Percentiles rank a stretch among this genome's conserved stretches.
Evolutionary conservation across 805 yeast genomes (phyloP).

Genomic region (Isabelozyma pseudorhagii): DNA sequence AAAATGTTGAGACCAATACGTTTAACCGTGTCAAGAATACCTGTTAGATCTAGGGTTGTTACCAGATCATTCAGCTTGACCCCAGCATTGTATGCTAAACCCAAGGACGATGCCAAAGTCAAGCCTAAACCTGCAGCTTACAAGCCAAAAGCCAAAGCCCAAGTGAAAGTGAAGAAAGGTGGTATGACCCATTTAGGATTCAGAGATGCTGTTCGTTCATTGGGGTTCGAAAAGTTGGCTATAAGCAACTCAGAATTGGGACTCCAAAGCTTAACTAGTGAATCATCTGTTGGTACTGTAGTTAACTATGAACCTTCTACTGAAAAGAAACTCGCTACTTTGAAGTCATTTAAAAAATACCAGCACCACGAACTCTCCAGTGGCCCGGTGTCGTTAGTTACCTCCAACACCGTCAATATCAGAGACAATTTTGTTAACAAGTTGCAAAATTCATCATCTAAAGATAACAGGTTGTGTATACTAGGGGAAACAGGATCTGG

Average conservation of each 20-base stretch:
- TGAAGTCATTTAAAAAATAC: conserved; percentile 64
- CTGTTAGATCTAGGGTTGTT: background rate
- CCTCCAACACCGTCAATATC: conserved; percentile 43
- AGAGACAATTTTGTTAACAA: conserved; percentile 37
- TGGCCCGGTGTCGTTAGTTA: conserved; percentile 57
- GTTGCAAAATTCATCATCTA: conserved; percentile 26
- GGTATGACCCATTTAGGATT: conserved; percentile 41
- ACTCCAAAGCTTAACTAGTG: conserved; percentile 9
- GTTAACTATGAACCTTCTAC: conserved; percentile 38
- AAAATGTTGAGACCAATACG: background rate
- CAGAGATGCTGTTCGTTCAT: conserved; percentile 32
- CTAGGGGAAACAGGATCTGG: conserved; percentile 77
- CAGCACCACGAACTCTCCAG: conserved; percentile 68
- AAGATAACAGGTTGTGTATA: conserved; percentile 50
- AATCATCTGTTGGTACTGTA: conserved; percentile 12
- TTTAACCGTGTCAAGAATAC: background rate
- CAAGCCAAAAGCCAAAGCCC: background rate
- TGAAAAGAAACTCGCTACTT: conserved; percentile 41
- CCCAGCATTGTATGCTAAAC: background rate
- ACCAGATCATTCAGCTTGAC: background rate
- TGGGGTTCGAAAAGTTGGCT: conserved; percentile 34
- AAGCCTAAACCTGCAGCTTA: background rate
- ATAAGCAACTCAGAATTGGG: conserved; percentile 13
- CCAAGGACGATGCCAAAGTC: background rate
- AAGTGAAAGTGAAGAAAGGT: conserved; percentile 27